Conservation (phyloP, 768 basidiomycete genomes). For the Leccinum pellstonianum region DNA sequence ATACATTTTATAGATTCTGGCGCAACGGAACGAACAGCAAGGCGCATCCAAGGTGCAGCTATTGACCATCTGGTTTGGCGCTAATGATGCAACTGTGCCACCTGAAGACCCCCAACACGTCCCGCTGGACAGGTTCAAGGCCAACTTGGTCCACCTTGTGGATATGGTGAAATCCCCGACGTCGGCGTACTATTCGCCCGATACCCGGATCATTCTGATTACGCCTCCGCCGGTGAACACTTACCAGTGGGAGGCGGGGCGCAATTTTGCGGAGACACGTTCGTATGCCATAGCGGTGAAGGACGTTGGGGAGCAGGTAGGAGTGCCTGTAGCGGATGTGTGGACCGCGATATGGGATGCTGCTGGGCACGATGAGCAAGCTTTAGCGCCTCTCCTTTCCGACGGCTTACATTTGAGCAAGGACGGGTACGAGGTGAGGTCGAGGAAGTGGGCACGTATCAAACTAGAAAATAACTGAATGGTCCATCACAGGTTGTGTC, state of each 20-base stretch:
- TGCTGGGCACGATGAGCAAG: constrained; percentile 58
- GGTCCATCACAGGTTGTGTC: constrained; percentile 58
- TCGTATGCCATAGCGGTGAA: constrained; percentile 70
- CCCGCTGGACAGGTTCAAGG: constrained; percentile 59
- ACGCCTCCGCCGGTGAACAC: constrained; percentile 84
- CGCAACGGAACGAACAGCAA: constrained; percentile 45
- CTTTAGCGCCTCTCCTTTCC: constrained; percentile 49
- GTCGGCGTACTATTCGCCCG: constrained; percentile 65
- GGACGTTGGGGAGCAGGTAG: constrained; percentile 53
- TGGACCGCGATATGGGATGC: constrained; percentile 76
- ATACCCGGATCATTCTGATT: constrained; percentile 75
- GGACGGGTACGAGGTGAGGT: constrained; percentile 69
- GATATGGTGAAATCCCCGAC: constrained; percentile 57
- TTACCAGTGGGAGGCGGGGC: constrained; percentile 46
- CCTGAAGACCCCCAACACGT: constrained; percentile 71
- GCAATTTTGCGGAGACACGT: constrained; percentile 60
- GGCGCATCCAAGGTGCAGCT: constrained; percentile 62
- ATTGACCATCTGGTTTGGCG: constrained; percentile 88
- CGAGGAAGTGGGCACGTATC: not conserved
- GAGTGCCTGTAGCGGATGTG: constrained; percentile 67
- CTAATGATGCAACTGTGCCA: constrained; percentile 75
- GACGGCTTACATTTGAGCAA: constrained; percentile 83
- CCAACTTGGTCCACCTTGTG: constrained; percentile 65
- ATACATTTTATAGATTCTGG: constrained; percentile 48
- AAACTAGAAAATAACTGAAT: constrained; percentile 3